Base-by-base conservation (phyloP, 139 green algal species). In the Chlorella sp. region DNA sequence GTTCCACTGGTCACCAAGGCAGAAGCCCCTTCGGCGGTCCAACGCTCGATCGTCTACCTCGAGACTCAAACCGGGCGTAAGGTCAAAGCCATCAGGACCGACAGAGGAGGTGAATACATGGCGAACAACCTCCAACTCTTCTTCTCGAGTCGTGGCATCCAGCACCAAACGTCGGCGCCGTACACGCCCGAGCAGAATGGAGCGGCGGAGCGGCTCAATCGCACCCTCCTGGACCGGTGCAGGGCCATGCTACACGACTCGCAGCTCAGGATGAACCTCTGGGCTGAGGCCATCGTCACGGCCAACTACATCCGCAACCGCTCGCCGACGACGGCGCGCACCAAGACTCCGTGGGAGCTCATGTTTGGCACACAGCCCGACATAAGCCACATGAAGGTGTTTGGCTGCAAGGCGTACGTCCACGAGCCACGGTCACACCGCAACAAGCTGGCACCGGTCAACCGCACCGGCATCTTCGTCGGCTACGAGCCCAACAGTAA, bases 131-230 rank as follows among this genome's bases (percentile, higher is more conserved):
- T 73, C 2, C 1, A 27, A 23, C 3, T 10, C 1, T 71, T 35
- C 26, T 79, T 34, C 67, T 2, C 2, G 2, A 36, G 34, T n/a
- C 32, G 67, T 10, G 77, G 77, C 24, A 78, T 82, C 49, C 23
- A 59, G 23, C 67, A 78, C n/a, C 30, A 76, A 22, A 31, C 22
- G 6, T 70, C 55, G 4, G 70, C 74, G n/a, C 42, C 71, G 0
- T 80, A 76, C 74, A 84, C 74, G 20, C 78, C 74, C 0, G 42
- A 80, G 66, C 74, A 84, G 66, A 80, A 84, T 35, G 78, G 78
- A 22, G 27, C 24, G 0, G 78, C 78, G 26, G 79, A 84, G 71
- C 61, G 71, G 1, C 67, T 80, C 26, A 84, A 84, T 31, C 35
- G 74, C 0, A 79, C 74, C 0, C 67, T 82, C 20, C 23, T 74